Evolutionary conservation across 768 basidiomycete species (phyloP).

Genomic region (Pisolithus marmoratus): DNA sequence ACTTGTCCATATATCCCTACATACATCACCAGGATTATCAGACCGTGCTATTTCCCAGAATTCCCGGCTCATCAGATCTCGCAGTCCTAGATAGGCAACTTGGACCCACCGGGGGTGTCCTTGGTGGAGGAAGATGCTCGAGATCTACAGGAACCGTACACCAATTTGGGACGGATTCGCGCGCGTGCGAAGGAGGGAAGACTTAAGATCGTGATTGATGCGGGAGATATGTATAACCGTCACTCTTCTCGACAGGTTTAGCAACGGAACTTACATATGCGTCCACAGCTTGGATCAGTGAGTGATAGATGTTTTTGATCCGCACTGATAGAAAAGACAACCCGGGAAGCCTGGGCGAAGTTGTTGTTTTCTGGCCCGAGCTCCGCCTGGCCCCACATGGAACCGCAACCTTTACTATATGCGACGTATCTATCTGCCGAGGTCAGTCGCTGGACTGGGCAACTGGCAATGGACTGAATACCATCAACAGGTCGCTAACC

Average conservation of each 20-base stretch:
- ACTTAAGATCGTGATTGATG: slow-evolving; percentile 75
- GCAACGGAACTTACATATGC: background rate
- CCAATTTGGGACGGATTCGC: slow-evolving; percentile 74
- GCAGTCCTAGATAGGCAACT: slow-evolving; percentile 36
- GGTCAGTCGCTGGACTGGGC: slow-evolving; percentile 33
- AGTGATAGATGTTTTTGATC: slow-evolving; percentile 75
- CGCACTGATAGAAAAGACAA: slow-evolving; percentile 68
- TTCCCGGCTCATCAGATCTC: slow-evolving; percentile 54
- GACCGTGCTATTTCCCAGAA: slow-evolving; percentile 67
- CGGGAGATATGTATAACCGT: slow-evolving; percentile 63
- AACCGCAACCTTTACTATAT: slow-evolving; percentile 66
- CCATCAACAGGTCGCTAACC: slow-evolving; percentile 47
- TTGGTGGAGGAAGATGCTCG: slow-evolving; percentile 53
- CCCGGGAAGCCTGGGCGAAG: slow-evolving; percentile 3
- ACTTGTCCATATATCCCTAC: slow-evolving; percentile 18
- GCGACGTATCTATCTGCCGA: slow-evolving; percentile 83
- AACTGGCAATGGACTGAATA: background rate
- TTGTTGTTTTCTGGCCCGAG: slow-evolving; percentile 3
- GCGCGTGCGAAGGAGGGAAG: slow-evolving; percentile 51
- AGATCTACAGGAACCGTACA: slow-evolving; percentile 56
- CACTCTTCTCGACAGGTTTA: background rate
- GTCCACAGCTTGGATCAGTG: slow-evolving; percentile 56
- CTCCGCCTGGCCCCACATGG: too few relatives aligned
- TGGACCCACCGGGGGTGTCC: slow-evolving; percentile 12
- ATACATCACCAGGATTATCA: slow-evolving; percentile 34